A percentile compares a stretch with the other conserved stretches of the same genome.
phyloP scores from a whole-genome alignment of 2,329 filamentous ascomycete species.

The Mollisiaceae sp. region DNA sequence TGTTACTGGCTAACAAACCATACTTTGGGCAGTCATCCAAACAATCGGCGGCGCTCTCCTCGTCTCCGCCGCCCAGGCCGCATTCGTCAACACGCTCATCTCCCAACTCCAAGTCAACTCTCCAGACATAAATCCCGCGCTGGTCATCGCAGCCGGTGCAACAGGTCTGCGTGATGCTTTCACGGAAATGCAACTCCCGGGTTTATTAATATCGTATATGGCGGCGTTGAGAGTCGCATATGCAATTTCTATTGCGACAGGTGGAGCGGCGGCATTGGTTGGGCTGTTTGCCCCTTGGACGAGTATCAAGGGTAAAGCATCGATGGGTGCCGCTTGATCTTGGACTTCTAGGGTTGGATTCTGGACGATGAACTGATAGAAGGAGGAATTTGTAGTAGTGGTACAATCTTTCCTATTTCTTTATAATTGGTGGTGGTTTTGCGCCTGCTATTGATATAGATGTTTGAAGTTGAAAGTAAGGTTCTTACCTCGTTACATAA shows the following conservation, averaged over 20 bases:
- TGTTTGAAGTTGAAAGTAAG: no score
- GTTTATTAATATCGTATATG: conserved; percentile 32
- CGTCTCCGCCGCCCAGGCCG: conserved; percentile 33
- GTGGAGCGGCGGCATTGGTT: conserved; percentile 18
- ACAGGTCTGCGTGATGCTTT: conserved; percentile 52
- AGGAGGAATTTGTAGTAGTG: no score
- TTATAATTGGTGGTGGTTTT: no score
- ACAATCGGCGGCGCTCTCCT: conserved; percentile 34
- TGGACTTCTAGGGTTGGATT: no score
- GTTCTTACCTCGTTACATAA: no score
- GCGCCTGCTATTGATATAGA: no score
- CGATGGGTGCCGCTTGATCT: no score
- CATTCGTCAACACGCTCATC: conserved; percentile 47
- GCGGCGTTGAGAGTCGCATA: conserved; percentile 28
- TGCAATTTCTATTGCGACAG: conserved; percentile 23
- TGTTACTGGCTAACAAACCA: no score
- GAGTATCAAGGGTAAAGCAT: background rate
- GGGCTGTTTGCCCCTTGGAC: background rate
- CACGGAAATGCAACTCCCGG: conserved; percentile 30
- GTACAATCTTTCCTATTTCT: no score
- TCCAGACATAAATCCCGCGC: conserved; percentile 44
- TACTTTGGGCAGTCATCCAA: conserved; percentile 41
- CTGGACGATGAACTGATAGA: no score
- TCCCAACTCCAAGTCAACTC: conserved; percentile 47
- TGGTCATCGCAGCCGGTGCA: conserved; percentile 46